phyloP scores from a whole-genome alignment of 169 alveolate species.

The Plasmodium inui region DNA sequence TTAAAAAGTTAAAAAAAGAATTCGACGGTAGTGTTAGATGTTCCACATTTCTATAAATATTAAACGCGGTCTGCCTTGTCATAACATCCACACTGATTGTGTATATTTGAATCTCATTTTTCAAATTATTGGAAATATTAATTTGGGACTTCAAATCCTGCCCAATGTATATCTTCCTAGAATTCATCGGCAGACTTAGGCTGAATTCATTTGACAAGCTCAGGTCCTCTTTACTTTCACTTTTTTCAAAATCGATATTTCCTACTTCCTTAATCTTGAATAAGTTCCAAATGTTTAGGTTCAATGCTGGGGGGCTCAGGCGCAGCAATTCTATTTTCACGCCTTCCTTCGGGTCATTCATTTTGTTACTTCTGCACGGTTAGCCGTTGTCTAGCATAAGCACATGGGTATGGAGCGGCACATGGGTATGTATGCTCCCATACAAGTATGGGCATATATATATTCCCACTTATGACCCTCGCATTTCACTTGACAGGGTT shows the following conservation, averaged over 20 bases:
- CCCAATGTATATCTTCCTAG: constrained; percentile 44
- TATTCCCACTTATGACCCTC: neutral
- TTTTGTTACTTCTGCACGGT: neutral
- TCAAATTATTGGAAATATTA: constrained; percentile 51
- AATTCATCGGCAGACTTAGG: constrained; percentile 49
- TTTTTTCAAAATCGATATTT: constrained; percentile 29
- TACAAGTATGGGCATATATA: neutral
- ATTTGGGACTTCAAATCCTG: constrained; percentile 44
- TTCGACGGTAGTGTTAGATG: constrained; percentile 12
- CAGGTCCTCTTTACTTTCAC: constrained; percentile 8
- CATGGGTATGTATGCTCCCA: neutral
- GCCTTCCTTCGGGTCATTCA: constrained; percentile 67
- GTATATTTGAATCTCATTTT: constrained; percentile 38
- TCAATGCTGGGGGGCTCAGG: constrained; percentile 28
- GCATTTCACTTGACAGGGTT: neutral
- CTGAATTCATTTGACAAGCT: constrained; percentile 57
- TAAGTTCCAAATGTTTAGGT: constrained; percentile 52
- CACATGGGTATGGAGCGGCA: neutral
- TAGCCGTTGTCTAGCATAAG: constrained; percentile 1
- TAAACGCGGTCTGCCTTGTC: constrained; percentile 40
- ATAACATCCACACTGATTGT: constrained; percentile 37
- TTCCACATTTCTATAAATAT: constrained; percentile 25
- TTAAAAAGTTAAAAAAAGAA: constrained; percentile 32
- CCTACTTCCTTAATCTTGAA: constrained; percentile 40
- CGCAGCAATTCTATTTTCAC: constrained; percentile 58